A percentile compares a stretch with the other conserved stretches of the same genome.
These are phyloP conservation scores for Lepiota brunneoincarnata DNA, from an alignment of 768 basidiomycete species.

Conservation along the genomic window DNA sequence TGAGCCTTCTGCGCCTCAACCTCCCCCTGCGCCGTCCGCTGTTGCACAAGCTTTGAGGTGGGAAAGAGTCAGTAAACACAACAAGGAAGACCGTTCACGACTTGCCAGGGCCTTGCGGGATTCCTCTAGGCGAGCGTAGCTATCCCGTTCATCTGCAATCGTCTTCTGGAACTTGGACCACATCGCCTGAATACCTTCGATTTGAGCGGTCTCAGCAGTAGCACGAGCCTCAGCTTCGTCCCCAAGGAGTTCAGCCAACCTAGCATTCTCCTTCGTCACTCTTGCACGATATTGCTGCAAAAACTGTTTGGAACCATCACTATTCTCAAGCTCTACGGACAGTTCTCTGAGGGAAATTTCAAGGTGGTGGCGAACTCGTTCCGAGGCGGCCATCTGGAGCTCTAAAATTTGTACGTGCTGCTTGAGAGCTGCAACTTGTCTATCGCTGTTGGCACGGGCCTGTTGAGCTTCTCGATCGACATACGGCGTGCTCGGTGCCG, in stretches of 20 bases:
- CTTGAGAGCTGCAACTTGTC: conserved; percentile 49
- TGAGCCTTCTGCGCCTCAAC: conserved; percentile 64
- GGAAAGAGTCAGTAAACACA: not conserved
- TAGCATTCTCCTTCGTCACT: conserved; percentile 54
- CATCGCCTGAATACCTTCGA: conserved; percentile 61
- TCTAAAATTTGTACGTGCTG: conserved; percentile 69
- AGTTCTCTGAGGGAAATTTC: conserved; percentile 59
- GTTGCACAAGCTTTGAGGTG: conserved; percentile 54
- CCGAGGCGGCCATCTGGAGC: conserved; percentile 65
- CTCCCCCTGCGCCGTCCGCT: conserved; percentile 61
- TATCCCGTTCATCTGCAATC: conserved; percentile 58
- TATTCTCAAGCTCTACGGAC: conserved; percentile 58
- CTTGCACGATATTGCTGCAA: conserved; percentile 55
- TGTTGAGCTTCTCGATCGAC: conserved; percentile 16
- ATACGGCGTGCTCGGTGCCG: conserved; percentile 11
- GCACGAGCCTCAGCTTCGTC: conserved; percentile 65
- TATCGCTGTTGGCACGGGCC: conserved; percentile 38
- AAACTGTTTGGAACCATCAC: conserved; percentile 64
- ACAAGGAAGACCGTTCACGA: not conserved
- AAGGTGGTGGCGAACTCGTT: conserved; percentile 63
- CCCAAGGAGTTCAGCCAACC: conserved; percentile 51
- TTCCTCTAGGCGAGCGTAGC: conserved; percentile 63
- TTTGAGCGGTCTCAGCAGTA: conserved; percentile 58
- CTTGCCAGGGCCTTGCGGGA: conserved; percentile 68
- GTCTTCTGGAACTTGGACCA: conserved; percentile 65